A percentile compares a stretch with the other conserved stretches of the same genome.
These are phyloP conservation scores for Colletotrichum chlorophyti DNA, from an alignment of 2,329 filamentous ascomycete genomes.

Conservation along the genomic window DNA sequence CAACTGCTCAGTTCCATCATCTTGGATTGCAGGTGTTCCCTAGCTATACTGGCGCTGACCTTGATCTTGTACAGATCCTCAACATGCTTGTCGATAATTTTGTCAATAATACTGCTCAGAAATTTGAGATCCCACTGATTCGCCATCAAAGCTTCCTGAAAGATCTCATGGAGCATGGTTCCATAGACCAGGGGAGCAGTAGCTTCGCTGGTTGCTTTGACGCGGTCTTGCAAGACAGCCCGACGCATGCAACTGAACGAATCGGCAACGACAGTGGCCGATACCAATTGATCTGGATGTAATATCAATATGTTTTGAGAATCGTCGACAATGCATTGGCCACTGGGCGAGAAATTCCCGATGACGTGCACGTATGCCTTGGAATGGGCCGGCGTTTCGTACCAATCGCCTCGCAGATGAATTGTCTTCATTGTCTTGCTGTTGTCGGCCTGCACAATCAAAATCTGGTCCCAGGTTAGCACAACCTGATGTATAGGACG, in stretches of 20 bases:
- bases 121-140: slow-evolving; percentile 82
- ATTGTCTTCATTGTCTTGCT: slow-evolving; percentile 72
- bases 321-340: slow-evolving; percentile 85
- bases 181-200: slow-evolving; percentile 88
- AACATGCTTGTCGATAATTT: slow-evolving; percentile 76
- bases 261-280: slow-evolving; percentile 94
- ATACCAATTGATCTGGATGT: slow-evolving; percentile 94
- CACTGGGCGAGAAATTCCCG: slow-evolving; percentile 72
- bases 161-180: slow-evolving; percentile 92
- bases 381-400: slow-evolving; percentile 76
- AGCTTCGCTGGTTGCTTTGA: slow-evolving; percentile 86
- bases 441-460: slow-evolving; percentile 82
- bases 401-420: slow-evolving; percentile 85
- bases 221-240: slow-evolving; percentile 90
- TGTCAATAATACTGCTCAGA: slow-evolving; percentile 70
- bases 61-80: slow-evolving; percentile 91
- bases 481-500: background rate
- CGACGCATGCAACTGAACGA: slow-evolving; percentile 91
- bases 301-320: slow-evolving; percentile 84
- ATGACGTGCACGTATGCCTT: slow-evolving; percentile 87
- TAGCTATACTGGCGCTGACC: slow-evolving; percentile 74
- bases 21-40: slow-evolving; percentile 82
- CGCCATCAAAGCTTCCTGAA: slow-evolving; percentile 84
- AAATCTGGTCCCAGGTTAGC: slow-evolving; percentile 60
- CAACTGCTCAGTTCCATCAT: slow-evolving; percentile 82